Evolutionary conservation across 1,284 basidiomycete genomes (phyloP).

Genomic region (Takashimella koratensis): DNA sequence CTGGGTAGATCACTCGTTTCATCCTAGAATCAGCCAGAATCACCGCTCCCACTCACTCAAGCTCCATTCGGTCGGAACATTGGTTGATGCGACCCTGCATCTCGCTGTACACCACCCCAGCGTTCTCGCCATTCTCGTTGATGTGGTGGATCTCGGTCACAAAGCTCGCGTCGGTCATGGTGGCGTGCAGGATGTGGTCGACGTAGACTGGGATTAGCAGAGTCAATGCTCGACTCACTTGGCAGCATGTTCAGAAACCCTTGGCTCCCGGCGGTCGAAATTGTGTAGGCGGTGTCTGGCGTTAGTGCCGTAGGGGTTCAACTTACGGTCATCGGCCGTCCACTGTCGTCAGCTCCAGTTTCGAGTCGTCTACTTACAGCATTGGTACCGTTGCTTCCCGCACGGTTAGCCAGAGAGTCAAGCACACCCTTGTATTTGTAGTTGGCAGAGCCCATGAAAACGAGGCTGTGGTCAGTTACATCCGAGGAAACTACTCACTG

Average conservation of each 20-base stretch:
- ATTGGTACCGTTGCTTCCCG: conserved; percentile 87
- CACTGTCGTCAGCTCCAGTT: conserved; percentile 52
- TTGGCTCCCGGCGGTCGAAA: conserved; percentile 93
- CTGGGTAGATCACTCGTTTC: conserved; percentile 75
- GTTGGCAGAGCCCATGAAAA: conserved; percentile 91
- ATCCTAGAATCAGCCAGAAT: conserved; percentile 53
- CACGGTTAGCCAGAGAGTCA: conserved; percentile 94
- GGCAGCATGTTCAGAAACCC: conserved; percentile 93
- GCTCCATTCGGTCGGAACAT: conserved; percentile 81
- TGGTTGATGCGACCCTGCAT: conserved; percentile 99
- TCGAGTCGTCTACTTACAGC: conserved; percentile 56
- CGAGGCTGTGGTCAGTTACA: conserved; percentile 56
- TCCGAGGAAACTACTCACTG: conserved; percentile 51
- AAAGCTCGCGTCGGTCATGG: conserved; percentile 85
- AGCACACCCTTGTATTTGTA: conserved; percentile 98
- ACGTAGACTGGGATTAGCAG: conserved; percentile 65
- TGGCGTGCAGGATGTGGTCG: conserved; percentile 96
- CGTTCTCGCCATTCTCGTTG: conserved; percentile 83
- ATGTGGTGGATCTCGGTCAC: conserved; percentile 94
- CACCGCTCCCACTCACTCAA: conserved; percentile 56
- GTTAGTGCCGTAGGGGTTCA: not conserved
- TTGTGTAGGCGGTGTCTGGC: conserved; percentile 92
- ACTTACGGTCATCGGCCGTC: not conserved
- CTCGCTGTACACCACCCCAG: conserved; percentile 94
- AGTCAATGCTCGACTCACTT: conserved; percentile 21